Evolutionary conservation across 805 yeast species (phyloP), one percentile per base, ranked within the genome.

Genomic region (Isabelozyma pseudorhagii): DNA sequence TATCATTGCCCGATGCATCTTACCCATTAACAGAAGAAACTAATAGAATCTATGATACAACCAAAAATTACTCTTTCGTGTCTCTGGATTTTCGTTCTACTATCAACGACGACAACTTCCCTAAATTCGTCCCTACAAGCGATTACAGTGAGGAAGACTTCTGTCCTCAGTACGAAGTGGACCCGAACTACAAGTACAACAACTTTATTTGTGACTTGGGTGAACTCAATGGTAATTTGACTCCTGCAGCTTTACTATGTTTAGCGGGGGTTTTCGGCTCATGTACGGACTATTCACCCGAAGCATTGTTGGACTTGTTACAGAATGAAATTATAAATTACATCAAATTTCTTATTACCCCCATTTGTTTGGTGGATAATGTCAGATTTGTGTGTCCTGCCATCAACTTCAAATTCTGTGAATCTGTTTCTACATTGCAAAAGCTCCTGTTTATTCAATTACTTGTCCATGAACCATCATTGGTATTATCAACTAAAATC

Each of bases 1-100:
- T 85, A 4, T 74, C 90, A 1, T 59, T 87, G 3, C 92, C 96
- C 0, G 75, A 77, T 48, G 79, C 83, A 2, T 79, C 87, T 0
- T 67, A 77, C 0, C 96, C 96, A 0, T 52, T 87, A 9, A 77
- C 75, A 8, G 61, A 70, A 11, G 78, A 75, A 11, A 14, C 27
- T 18, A 17, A n/a, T 3, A 13, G 17, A 10, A n/a, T 28, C 29
- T 39, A 29, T 17, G 44, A 40, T 3, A 18, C 42, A n/a, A 1
- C 18, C 7, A 11, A 38, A 25, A 40, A 46, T n/a, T 46, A 45
- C 18, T 57, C 60, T 36, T 51, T 50, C 14, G 56, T 58, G 14
- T 48, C 45, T 14, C 47, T 49, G 14, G 42, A 40, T 41, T 41
- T 34, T 14, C 47, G 42, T 28, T 15, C 44, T 9, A 44, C 50